Conservation (phyloP, 2,329 filamentous ascomycete species). For the Epichloe sylvatica region DNA sequence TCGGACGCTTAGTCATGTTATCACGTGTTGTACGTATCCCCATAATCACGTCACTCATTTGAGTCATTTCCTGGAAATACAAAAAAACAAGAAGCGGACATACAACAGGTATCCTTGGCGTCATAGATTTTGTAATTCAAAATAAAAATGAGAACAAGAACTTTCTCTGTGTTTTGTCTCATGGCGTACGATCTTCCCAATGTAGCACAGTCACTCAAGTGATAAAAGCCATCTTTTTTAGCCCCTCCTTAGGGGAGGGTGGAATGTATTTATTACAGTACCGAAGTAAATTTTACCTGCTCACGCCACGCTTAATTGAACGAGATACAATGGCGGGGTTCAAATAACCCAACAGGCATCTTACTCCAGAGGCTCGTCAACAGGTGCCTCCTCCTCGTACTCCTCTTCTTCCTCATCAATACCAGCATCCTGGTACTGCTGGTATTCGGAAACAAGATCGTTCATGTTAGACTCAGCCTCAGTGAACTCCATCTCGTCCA, state of each 20-base stretch:
- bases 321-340: not conserved
- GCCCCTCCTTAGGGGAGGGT: not conserved
- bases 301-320: not conserved
- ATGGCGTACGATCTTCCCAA: not conserved
- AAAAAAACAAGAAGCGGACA: not conserved
- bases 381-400: conserved; percentile 72
- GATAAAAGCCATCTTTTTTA: not conserved
- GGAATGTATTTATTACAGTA: conserved; percentile 7
- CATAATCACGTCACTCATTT: not conserved
- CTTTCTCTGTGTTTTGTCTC: not conserved
- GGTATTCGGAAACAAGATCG: conserved; percentile 97
- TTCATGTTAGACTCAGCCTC: conserved; percentile 99
- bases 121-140: not conserved
- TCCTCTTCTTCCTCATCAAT: conserved; percentile 96
- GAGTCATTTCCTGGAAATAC: not conserved
- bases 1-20: conserved; percentile 9
- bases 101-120: not conserved
- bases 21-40: conserved; percentile 5
- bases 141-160: not conserved
- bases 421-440: conserved; percentile 99
- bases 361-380: conserved; percentile 50
- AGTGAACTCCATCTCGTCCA: conserved; percentile 99
- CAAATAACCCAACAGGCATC: not conserved
- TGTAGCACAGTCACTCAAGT: not conserved
- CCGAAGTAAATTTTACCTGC: conserved; percentile 16